Conservation (phyloP, 768 basidiomycete genomes). For the Lactarius vividus region DNA sequence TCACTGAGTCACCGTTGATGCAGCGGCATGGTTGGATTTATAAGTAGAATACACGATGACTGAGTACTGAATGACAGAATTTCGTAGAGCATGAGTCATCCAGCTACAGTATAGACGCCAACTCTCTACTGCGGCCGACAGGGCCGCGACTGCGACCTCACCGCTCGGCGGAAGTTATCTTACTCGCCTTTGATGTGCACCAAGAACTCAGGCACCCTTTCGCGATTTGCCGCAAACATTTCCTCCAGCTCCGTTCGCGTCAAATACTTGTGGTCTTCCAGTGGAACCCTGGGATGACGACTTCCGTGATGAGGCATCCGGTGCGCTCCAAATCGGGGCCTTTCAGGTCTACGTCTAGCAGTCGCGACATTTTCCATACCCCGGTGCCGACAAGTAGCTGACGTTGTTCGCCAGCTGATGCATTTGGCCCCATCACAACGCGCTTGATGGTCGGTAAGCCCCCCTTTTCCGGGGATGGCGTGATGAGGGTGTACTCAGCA, state of each 20-base stretch:
- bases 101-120: too few relatives aligned
- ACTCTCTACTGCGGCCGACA: too few relatives aligned
- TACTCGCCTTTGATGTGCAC: conserved; percentile 28
- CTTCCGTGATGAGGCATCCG: conserved; percentile 56
- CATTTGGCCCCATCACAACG: conserved; percentile 44
- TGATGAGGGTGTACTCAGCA: conserved; percentile 49
- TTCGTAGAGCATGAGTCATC: too few relatives aligned
- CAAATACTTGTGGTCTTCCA: conserved; percentile 52
- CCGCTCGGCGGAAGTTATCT: neutral
- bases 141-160: neutral
- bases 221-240: conserved; percentile 37
- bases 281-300: conserved; percentile 55
- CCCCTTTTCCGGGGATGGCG: conserved; percentile 29
- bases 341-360: conserved; percentile 44
- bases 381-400: conserved; percentile 52
- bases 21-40: too few relatives aligned
- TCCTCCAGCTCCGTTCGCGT: conserved; percentile 36
- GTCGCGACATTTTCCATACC: conserved; percentile 54
- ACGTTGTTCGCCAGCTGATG: conserved; percentile 42
- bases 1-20: too few relatives aligned
- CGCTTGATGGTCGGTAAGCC: conserved; percentile 38
- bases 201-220: conserved; percentile 23
- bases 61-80: too few relatives aligned
- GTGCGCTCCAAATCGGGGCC: conserved; percentile 36
- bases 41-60: too few relatives aligned